phyloP scores from a whole-genome alignment of 2,329 filamentous ascomycete genomes.

The Aspergillus sp. region DNA sequence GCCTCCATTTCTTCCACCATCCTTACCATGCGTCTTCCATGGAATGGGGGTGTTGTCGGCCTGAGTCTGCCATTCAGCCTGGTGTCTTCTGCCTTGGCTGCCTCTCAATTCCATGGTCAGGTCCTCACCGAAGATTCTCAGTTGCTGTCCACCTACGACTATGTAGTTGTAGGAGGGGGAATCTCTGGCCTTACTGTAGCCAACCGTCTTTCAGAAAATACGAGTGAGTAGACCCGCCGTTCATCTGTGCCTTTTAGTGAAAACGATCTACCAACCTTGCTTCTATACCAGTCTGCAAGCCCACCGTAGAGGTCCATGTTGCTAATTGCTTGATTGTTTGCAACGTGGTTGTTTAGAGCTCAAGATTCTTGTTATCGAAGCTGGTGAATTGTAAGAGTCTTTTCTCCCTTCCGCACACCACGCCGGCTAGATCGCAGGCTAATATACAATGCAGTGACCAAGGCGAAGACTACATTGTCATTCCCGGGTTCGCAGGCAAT shows the following conservation, averaged over 20 bases:
- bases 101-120: neutral
- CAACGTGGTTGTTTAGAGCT: neutral
- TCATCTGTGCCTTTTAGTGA: neutral
- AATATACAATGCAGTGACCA: neutral
- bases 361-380: slow-evolving; percentile 6
- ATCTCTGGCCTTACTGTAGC: slow-evolving; percentile 6
- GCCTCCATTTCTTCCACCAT: neutral
- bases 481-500: neutral
- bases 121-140: neutral
- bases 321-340: neutral
- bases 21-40: neutral
- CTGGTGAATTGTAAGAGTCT: slow-evolving; percentile 5
- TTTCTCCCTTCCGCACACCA: neutral
- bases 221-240: neutral
- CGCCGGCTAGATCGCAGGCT: neutral
- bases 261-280: no score
- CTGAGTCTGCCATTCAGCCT: neutral
- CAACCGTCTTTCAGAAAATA: slow-evolving; percentile 6
- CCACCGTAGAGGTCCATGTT: no score
- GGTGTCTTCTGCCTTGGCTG: neutral
- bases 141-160: slow-evolving; percentile 4
- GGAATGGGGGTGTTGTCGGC: neutral
- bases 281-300: no score
- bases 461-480: slow-evolving; percentile 3
- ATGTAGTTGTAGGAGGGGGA: slow-evolving; percentile 5